Evolutionary conservation across 768 basidiomycete genomes (phyloP).

Genomic region (Fomitopsis pulvina): DNA sequence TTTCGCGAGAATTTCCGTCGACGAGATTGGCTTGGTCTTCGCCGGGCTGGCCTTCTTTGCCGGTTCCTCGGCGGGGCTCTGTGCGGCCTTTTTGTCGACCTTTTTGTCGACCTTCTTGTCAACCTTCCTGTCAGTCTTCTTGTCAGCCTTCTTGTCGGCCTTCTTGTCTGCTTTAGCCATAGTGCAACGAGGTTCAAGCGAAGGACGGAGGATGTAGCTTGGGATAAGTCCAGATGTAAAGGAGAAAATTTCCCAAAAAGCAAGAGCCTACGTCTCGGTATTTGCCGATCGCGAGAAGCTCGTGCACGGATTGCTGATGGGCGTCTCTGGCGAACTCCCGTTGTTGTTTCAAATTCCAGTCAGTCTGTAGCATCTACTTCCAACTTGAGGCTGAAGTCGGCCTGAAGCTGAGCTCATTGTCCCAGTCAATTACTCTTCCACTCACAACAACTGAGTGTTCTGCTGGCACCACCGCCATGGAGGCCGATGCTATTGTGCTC

Average conservation of each 20-base stretch:
- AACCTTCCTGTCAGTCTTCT: conserved; percentile 30
- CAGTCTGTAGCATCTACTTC: no score
- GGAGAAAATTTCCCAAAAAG: conserved; percentile 15
- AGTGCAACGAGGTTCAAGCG: conserved; percentile 6
- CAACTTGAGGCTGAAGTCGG: not conserved
- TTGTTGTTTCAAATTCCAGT: no score
- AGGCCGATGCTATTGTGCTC: conserved; percentile 63
- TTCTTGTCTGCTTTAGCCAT: conserved; percentile 42
- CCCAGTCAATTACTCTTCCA: not conserved
- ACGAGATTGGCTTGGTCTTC: conserved; percentile 25
- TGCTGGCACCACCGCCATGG: no score
- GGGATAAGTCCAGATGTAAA: conserved; percentile 11
- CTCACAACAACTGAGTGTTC: no score
- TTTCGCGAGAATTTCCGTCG: conserved; percentile 39
- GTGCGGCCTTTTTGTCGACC: conserved; percentile 17
- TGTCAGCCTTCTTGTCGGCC: conserved; percentile 27
- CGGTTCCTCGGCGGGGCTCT: conserved; percentile 23
- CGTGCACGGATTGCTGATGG: not conserved
- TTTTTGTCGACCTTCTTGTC: conserved; percentile 24
- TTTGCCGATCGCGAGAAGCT: not conserved
- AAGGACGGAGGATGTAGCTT: conserved; percentile 9
- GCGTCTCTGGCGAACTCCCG: not conserved
- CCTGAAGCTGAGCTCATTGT: not conserved
- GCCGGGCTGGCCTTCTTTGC: conserved; percentile 16
- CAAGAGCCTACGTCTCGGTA: conserved; percentile 7